Conservation (phyloP, 495 filamentous ascomycete species). For the Chaetomidium leptoderma region DNA sequence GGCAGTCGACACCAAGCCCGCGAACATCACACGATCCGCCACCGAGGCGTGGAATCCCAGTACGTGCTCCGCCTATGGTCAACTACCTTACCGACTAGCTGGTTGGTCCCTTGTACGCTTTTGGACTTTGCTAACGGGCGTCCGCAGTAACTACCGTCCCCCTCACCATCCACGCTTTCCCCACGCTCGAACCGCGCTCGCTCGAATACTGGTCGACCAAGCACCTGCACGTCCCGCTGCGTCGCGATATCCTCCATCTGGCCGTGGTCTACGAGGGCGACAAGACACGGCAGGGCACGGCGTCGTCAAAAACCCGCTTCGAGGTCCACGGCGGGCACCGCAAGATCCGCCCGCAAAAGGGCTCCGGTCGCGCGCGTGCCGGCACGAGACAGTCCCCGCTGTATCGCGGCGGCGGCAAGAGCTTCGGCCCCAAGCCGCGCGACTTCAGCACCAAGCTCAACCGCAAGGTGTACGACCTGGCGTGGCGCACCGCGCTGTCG, state of each 20-base stretch:
- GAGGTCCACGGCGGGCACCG: constrained; percentile 76
- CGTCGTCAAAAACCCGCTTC: constrained; percentile 73
- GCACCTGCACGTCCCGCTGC: constrained; percentile 79
- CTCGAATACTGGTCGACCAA: constrained; percentile 74
- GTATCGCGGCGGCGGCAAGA: constrained; percentile 77
- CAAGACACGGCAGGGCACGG: constrained; percentile 78
- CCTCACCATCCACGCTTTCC: constrained; percentile 85
- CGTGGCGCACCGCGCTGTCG: constrained; percentile 90
- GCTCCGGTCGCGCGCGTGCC: constrained; percentile 69
- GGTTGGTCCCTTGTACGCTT: background rate
- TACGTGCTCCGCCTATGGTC: constrained; percentile 23
- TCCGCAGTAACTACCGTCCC: constrained; percentile 55
- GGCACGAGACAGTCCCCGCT: constrained; percentile 82
- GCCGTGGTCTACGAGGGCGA: constrained; percentile 93
- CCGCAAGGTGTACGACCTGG: constrained; percentile 88
- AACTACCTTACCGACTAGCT: constrained; percentile 20
- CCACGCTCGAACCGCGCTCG: constrained; percentile 75
- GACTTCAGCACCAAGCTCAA: constrained; percentile 83
- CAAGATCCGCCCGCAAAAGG: constrained; percentile 84
- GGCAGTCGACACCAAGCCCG: constrained; percentile 45
- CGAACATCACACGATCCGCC: constrained; percentile 44
- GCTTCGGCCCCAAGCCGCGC: constrained; percentile 79
- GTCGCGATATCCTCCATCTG: constrained; percentile 87
- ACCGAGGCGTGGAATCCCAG: constrained; percentile 23
- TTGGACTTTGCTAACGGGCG: background rate